A percentile compares a stretch with the other conserved stretches of the same genome.
phyloP scores from a whole-genome alignment of 768 basidiomycete genomes.

The Mycena rosella region DNA sequence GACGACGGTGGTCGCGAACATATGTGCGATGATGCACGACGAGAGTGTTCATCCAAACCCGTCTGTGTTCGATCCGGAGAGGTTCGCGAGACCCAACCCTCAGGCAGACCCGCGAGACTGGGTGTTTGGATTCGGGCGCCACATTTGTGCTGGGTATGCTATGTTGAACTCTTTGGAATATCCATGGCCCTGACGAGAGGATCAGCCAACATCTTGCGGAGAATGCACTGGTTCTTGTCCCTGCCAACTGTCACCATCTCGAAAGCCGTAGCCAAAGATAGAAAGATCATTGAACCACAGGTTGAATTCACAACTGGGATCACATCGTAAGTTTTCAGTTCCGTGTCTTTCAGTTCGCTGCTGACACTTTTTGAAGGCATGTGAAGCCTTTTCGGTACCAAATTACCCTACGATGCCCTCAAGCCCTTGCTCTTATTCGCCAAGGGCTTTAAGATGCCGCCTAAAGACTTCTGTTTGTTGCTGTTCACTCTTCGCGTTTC shows the following conservation, averaged over 20 bases:
- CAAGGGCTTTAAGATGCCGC: neutral
- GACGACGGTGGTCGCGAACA: constrained; percentile 32
- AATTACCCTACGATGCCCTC: neutral
- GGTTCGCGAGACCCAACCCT: constrained; percentile 15
- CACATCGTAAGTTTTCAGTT: neutral
- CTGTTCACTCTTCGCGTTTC: too few relatives aligned
- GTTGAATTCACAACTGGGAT: neutral
- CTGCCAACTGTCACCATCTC: neutral
- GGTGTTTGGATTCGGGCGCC: neutral
- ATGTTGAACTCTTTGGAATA: neutral
- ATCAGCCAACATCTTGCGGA: neutral
- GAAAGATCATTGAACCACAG: neutral
- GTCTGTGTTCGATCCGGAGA: constrained; percentile 40
- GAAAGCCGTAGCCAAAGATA: neutral
- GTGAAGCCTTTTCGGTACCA: neutral
- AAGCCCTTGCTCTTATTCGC: neutral
- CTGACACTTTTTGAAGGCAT: neutral
- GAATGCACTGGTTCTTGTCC: neutral
- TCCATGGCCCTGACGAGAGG: neutral
- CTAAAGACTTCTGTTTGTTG: neutral
- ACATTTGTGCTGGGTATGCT: neutral
- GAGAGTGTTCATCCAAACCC: constrained; percentile 38
- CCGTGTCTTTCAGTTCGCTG: neutral
- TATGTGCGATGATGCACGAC: constrained; percentile 42
- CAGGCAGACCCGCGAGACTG: neutral